Evolutionary conservation across 108 stramenopile species (phyloP).

Genomic region (Bacterosira constricta): DNA sequence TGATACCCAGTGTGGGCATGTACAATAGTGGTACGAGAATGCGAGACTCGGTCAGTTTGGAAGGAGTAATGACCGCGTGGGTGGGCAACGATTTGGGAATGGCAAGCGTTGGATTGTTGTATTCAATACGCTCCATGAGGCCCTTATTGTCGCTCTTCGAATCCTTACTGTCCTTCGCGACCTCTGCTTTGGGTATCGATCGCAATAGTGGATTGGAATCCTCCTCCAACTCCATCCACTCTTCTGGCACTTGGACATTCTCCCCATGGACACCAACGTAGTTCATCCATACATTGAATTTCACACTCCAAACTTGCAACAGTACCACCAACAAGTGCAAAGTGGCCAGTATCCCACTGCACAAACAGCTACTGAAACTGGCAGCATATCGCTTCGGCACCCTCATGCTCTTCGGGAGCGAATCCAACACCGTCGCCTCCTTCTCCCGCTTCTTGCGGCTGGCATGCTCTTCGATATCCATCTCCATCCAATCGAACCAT

Average conservation of each 20-base stretch:
- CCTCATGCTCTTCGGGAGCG: constrained; percentile 76
- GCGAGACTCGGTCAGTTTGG: constrained; percentile 57
- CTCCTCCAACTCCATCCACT: constrained; percentile 67
- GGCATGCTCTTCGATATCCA: constrained; percentile 91
- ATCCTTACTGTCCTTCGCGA: constrained; percentile 1
- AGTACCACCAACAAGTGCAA: constrained; percentile 88
- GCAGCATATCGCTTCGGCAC: constrained; percentile 81
- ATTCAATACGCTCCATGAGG: constrained; percentile 45
- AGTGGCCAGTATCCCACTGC: constrained; percentile 70
- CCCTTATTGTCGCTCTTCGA: constrained; percentile 22
- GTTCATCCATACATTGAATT: constrained; percentile 88
- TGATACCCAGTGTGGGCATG: constrained; percentile 80
- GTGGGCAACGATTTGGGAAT: constrained; percentile 70
- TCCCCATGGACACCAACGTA: constrained; percentile 67
- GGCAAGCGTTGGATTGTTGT: constrained; percentile 15
- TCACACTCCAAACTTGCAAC: constrained; percentile 94
- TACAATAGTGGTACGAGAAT: constrained; percentile 73
- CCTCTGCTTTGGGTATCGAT: background rate
- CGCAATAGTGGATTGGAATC: constrained; percentile 20
- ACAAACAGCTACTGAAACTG: constrained; percentile 78
- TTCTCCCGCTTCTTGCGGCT: constrained; percentile 81
- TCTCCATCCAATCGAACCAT: constrained; percentile 86
- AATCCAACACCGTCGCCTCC: constrained; percentile 72
- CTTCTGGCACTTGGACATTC: constrained; percentile 43
- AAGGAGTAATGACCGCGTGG: constrained; percentile 75